phyloP scores from a whole-genome alignment of 1,284 basidiomycete species.

The Leucoagaricus sp. region DNA sequence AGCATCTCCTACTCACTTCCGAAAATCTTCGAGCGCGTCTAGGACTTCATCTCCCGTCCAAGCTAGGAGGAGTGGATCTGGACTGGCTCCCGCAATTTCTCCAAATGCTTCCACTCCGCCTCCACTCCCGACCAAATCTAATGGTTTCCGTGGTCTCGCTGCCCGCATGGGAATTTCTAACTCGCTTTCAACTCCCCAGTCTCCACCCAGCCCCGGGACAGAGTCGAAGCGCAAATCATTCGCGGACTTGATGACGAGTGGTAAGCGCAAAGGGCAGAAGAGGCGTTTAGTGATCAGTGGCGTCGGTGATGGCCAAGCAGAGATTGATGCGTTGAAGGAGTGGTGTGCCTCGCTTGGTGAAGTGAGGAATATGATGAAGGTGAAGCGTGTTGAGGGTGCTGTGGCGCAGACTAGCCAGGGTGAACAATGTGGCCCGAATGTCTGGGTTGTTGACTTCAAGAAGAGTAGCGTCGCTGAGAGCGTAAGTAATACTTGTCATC shows the following conservation, averaged over 20 bases:
- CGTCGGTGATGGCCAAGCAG: constrained; percentile 25
- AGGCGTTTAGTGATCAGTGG: constrained; percentile 35
- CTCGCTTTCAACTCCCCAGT: constrained; percentile 3
- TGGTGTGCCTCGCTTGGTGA: constrained; percentile 26
- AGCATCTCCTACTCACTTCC: constrained; percentile 1
- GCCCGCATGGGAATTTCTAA: constrained; percentile 14
- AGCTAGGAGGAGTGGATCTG: constrained; percentile 6
- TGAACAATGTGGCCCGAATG: not conserved
- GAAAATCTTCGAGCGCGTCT: constrained; percentile 1
- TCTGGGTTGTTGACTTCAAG: constrained; percentile 14
- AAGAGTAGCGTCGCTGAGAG: constrained; percentile 12
- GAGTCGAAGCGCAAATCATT: constrained; percentile 12
- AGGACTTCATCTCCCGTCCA: not conserved
- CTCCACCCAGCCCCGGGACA: not conserved
- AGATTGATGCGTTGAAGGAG: constrained; percentile 13
- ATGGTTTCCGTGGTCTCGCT: constrained; percentile 12
- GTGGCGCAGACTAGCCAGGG: constrained; percentile 10
- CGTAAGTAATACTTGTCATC: not conserved
- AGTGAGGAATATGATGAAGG: constrained; percentile 27
- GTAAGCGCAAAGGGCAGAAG: constrained; percentile 22
- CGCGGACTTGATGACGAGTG: not conserved
- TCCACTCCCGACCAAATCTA: not conserved
- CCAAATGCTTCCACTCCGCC: constrained; percentile 7
- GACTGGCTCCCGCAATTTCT: not conserved
- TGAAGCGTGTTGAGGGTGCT: constrained; percentile 31